Conservation (phyloP, 2,329 filamentous ascomycete genomes). For the Aspergillus alliaceus region DNA sequence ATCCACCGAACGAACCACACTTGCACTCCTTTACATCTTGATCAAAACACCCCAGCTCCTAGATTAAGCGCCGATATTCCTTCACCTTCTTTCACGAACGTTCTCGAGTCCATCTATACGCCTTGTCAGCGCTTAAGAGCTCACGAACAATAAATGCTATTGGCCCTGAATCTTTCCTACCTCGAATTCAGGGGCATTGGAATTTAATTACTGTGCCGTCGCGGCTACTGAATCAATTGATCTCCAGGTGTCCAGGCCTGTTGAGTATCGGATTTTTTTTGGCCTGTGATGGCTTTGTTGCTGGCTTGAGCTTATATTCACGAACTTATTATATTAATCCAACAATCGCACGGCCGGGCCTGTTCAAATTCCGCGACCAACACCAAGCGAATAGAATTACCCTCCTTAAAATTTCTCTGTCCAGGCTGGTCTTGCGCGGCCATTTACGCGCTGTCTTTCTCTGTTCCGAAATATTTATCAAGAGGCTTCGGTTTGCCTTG, state of each 20-base stretch:
- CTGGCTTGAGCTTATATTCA: constrained; percentile 7
- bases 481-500: constrained; percentile 6
- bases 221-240: constrained; percentile 24
- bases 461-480: constrained; percentile 2
- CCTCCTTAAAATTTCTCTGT: constrained; percentile 7
- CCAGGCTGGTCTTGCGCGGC: constrained; percentile 21
- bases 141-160: constrained; percentile 11
- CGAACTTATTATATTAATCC: constrained; percentile 13
- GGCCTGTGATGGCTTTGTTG: constrained; percentile 11
- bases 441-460: constrained; percentile 8
- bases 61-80: constrained; percentile 20
- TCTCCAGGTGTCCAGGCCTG: constrained; percentile 11
- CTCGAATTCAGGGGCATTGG: constrained; percentile 13
- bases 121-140: constrained; percentile 23
- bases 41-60: neutral
- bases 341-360: constrained; percentile 4
- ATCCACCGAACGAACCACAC: constrained; percentile 9
- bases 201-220: constrained; percentile 17
- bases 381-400: neutral
- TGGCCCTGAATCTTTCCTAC: constrained; percentile 13
- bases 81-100: constrained; percentile 11
- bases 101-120: constrained; percentile 13
- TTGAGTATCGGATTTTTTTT: constrained; percentile 13
- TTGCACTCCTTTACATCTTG: constrained; percentile 6
- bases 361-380: neutral